phyloP scores from a whole-genome alignment of 768 basidiomycete genomes.

The Psilocybe subaeruginosa region DNA sequence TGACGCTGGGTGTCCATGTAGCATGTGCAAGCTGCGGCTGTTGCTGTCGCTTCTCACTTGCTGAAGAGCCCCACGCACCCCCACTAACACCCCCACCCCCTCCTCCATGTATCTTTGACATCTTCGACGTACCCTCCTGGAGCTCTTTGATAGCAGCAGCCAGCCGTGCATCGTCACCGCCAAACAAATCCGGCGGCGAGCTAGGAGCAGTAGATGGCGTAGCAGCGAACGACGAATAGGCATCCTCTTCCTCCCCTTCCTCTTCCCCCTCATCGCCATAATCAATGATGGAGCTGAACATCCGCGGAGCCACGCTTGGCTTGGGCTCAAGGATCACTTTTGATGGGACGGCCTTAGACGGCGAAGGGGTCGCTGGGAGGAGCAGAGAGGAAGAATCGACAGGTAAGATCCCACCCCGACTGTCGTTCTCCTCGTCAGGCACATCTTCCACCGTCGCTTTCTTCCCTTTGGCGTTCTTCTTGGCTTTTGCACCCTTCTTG shows the following conservation, averaged over 20 bases:
- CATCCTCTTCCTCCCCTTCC: conserved; percentile 18
- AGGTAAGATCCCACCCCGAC: conserved; percentile 33
- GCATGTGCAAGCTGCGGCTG: neutral
- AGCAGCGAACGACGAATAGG: conserved; percentile 22
- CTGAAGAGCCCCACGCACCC: conserved; percentile 11
- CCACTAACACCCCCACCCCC: conserved; percentile 1
- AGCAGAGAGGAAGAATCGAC: conserved; percentile 36
- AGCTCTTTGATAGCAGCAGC: conserved; percentile 27
- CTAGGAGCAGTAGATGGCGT: conserved; percentile 31
- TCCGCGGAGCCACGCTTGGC: conserved; percentile 39
- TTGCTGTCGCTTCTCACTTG: conserved; percentile 1
- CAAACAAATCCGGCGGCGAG: conserved; percentile 28
- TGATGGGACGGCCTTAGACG: conserved; percentile 18
- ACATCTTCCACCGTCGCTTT: conserved; percentile 48
- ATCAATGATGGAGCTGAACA: conserved; percentile 40
- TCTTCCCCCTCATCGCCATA: conserved; percentile 27
- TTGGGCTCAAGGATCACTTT: conserved; percentile 41
- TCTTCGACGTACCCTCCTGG: conserved; percentile 13
- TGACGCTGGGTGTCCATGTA: conserved; percentile 12
- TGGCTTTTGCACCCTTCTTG: conserved; percentile 26
- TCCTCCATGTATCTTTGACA: conserved; percentile 2
- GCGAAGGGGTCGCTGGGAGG: neutral
- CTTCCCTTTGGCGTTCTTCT: conserved; percentile 33
- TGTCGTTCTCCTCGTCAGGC: conserved; percentile 44
- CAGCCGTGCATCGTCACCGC: conserved; percentile 29